These are phyloP conservation scores for Isabelozyma pseudorhagii DNA, from an alignment of 805 yeast genomes.

Conservation along the genomic window DNA sequence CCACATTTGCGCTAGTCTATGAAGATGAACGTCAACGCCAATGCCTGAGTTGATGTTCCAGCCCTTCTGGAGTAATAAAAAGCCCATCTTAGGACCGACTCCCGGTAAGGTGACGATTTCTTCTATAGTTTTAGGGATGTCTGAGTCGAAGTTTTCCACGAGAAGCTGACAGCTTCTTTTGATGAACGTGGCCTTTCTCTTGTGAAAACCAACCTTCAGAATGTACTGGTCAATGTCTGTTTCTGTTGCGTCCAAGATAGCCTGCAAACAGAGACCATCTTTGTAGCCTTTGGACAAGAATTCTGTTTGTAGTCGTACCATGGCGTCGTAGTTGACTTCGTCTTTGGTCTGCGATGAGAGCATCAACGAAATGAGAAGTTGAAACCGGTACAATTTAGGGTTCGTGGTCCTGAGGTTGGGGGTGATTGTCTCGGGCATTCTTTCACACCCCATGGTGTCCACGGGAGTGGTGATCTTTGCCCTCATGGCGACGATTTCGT, in stretches of 20 bases:
- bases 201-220: conserved; percentile 84
- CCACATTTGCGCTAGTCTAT: conserved; percentile 76
- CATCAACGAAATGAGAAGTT: conserved; percentile 76
- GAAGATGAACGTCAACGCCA: conserved; percentile 94
- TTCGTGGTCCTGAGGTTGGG: conserved; percentile 26
- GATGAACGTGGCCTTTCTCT: conserved; percentile 70
- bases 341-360: conserved; percentile 91
- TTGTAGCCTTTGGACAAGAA: conserved; percentile 34
- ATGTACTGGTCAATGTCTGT: conserved; percentile 61
- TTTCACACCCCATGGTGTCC: conserved; percentile 83
- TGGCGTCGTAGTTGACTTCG: conserved; percentile 74
- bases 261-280: conserved; percentile 58
- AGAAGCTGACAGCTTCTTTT: conserved; percentile 58
- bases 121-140: conserved; percentile 67
- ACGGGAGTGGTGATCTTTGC: conserved; percentile 72
- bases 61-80: conserved; percentile 72
- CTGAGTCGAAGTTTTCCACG: conserved; percentile 50
- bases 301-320: conserved; percentile 53
- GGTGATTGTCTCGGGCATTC: conserved; percentile 44
- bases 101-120: conserved; percentile 77
- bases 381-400: conserved; percentile 57
- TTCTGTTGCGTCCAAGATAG: conserved; percentile 49
- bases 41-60: conserved; percentile 78
- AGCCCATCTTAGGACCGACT: conserved; percentile 96
- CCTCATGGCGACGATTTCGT: conserved; percentile 66